Percentiles rank a stretch among this genome's conserved stretches.
Conservation (phyloP, 345 rosid species). For the Brassica juncea region DNA sequence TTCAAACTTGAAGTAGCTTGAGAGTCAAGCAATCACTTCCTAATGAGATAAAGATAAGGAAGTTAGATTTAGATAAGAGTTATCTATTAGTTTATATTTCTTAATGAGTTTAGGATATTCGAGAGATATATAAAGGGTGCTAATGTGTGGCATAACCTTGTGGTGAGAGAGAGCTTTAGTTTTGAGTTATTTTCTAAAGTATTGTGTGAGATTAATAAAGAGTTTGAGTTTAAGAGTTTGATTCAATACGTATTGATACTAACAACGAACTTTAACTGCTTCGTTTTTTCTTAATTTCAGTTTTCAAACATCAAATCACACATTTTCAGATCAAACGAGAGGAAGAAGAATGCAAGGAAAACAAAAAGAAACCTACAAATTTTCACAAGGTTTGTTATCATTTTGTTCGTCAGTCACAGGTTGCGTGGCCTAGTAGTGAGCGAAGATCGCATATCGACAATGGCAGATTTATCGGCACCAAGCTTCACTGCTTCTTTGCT, state of each 20-base stretch:
- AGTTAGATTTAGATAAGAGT: no score
- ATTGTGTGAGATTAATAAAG: no score
- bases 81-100: no score
- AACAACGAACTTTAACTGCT: slow-evolving; percentile 3
- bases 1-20: no score
- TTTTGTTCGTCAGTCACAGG: slow-evolving; percentile 5
- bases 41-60: no score
- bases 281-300: neutral
- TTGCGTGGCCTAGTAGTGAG: slow-evolving; percentile 70
- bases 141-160: no score
- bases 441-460: slow-evolving; percentile 91
- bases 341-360: slow-evolving; percentile 8
- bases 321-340: slow-evolving; percentile 16
- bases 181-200: no score
- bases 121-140: no score
- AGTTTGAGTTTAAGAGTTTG: no score
- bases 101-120: no score
- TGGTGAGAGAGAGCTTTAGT: no score
- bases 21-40: no score
- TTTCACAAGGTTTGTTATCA: neutral
- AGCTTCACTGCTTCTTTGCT: slow-evolving; percentile 87
- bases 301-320: slow-evolving; percentile 21
- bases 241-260: neutral
- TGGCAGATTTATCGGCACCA: slow-evolving; percentile 86
- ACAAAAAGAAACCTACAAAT: slow-evolving; percentile 11